Base-by-base conservation (phyloP, 1,139 yeast species). In the Candida sp. region DNA sequence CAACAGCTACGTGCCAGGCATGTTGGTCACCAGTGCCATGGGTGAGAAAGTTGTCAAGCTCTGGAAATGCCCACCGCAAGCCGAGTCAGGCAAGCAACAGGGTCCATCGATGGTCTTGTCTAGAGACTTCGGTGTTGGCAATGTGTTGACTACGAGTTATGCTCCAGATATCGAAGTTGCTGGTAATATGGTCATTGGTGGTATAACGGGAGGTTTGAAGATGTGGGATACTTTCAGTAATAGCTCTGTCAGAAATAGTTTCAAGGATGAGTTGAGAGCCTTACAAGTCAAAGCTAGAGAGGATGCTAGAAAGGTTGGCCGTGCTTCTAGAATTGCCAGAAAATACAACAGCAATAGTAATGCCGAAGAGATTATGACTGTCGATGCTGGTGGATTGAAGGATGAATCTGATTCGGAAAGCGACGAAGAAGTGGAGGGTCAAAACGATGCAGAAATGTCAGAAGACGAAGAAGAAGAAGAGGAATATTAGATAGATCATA, bases 91-190 rank as follows among this genome's bases (percentile, higher is more conserved):
- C 17, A 62, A 65, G 17, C 73, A 70, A 50, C 38, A 41, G n/a
- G 88, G 88, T 12, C 99, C 99, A 26, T 85, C 93, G 9, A 89
- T 94, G 97, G 88, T 93, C 17, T 77, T 92, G 55, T 86, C 96
- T 41, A 85, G 98, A 66, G 98, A 94, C 69, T 88, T 96, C 60
- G 98, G 94, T 59, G 90, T 93, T 48, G 99, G 99, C 55, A 92
- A 92, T 65, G 98, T 94, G 17, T 83, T 96, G 62, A 80, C 93
- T 9, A 78, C 90, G 23, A 75, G 88, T 7, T 96, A 92, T 74
- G 96, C 97, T 8, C 88, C 93, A 46, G 99, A 94, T 68, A 73
- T 83, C 50, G 98, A 90, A 68, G 88, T 90, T 44, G 87, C 93
- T 4, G 97, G 97, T 58, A 84, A 88, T 62, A 69, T 94, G 56